phyloP scores from a whole-genome alignment of 179 eudicot genomes.

The Silene noctiflora region DNA sequence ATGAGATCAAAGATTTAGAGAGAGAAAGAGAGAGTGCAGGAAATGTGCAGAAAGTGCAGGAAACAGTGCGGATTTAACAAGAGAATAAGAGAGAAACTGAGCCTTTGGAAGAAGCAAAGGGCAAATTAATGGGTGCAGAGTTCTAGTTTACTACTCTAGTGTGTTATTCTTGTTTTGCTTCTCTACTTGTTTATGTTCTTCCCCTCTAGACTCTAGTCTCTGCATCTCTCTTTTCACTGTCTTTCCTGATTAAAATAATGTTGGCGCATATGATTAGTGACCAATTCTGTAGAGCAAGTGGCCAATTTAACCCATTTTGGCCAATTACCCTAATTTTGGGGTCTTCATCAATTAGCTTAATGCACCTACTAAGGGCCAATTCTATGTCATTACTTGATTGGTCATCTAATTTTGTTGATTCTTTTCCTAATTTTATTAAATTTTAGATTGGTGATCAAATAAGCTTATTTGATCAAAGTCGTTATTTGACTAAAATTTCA shows the following conservation, averaged over 20 bases:
- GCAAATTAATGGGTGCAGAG: constrained; percentile 2
- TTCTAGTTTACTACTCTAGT: neutral
- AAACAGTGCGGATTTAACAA: constrained; percentile 16
- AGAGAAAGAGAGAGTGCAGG: neutral
- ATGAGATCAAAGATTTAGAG: constrained; percentile 14
- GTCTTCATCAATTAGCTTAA: constrained; percentile 11
- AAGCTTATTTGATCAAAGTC: no score
- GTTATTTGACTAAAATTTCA: no score
- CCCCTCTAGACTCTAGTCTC: neutral
- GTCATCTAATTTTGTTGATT: neutral
- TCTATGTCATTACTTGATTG: neutral
- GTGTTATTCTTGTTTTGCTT: neutral
- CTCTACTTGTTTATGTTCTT: neutral
- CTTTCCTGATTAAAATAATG: neutral
- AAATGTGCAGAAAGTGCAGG: neutral
- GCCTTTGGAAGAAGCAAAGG: constrained; percentile 36
- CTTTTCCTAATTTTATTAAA: neutral
- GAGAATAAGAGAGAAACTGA: constrained; percentile 19
- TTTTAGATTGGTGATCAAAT: no score
- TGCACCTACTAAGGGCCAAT: constrained; percentile 18
- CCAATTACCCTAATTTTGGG: constrained; percentile 13
- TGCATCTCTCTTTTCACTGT: neutral
- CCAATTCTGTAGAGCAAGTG: constrained; percentile 17
- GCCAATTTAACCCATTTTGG: neutral
- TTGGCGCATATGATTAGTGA: constrained; percentile 14